These are phyloP conservation scores for Phytophthora foliorum DNA, from an alignment of 352 stramenopile species.

Conservation along the genomic window DNA sequence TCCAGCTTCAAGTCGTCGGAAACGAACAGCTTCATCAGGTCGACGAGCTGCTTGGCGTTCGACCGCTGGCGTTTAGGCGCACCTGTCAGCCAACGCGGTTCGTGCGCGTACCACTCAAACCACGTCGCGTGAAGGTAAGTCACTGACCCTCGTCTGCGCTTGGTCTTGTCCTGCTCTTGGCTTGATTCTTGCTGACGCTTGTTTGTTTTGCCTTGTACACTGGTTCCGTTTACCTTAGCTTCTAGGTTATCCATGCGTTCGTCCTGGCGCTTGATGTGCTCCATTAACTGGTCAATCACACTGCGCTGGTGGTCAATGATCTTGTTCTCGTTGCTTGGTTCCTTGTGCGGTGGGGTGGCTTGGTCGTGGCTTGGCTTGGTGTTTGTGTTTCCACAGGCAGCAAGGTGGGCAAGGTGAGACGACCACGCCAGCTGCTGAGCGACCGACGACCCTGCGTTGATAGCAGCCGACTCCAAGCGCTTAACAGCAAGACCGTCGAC, in stretches of 20 bases:
- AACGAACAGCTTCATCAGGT: constrained; percentile 28
- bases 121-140: constrained; percentile 26
- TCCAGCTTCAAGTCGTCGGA: constrained; percentile 11
- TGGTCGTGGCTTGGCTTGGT: no score
- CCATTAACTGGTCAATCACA: no score
- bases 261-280: constrained; percentile 7
- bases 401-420: no score
- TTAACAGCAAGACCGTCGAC: no score
- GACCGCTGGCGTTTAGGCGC: not conserved
- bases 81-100: constrained; percentile 3
- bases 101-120: constrained; percentile 26
- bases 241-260: constrained; percentile 13
- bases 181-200: constrained; percentile 12
- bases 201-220: not conserved
- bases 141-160: not conserved
- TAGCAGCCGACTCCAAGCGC: no score
- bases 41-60: constrained; percentile 11
- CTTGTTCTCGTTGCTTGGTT: no score
- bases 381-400: no score
- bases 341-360: no score
- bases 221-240: not conserved
- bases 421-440: no score
- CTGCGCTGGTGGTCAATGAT: no score
- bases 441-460: no score
- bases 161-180: not conserved